phyloP scores from a whole-genome alignment of 2,329 filamentous ascomycete genomes.

The Emericellopsis cladophorae region DNA sequence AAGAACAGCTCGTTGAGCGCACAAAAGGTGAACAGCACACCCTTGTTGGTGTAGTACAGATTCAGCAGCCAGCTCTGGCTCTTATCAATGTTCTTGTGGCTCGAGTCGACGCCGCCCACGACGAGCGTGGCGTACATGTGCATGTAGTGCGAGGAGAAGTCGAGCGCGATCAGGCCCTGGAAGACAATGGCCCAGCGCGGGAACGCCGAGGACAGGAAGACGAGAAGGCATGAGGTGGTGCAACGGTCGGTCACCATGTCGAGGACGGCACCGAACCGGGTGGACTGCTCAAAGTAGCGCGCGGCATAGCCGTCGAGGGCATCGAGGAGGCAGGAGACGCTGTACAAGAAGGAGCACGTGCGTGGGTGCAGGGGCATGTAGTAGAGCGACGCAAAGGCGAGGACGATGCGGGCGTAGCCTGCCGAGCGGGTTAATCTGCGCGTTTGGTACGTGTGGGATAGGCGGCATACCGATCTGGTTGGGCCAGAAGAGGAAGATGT shows the following conservation, averaged over 20 bases:
- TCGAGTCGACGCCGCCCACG: conserved; percentile 67
- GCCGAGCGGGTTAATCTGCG: neutral
- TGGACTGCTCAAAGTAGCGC: conserved; percentile 68
- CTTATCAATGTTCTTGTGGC: conserved; percentile 91
- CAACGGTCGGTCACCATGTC: conserved; percentile 99
- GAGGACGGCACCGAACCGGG: conserved; percentile 87
- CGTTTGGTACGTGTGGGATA: neutral
- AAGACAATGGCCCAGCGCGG: conserved; percentile 90
- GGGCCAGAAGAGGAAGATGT: conserved; percentile 72
- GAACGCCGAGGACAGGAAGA: conserved; percentile 90
- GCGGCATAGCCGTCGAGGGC: conserved; percentile 93
- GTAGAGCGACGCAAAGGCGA: conserved; percentile 84
- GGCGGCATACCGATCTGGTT: conserved; percentile 60
- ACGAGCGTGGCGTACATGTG: conserved; percentile 95
- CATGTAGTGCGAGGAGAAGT: conserved; percentile 94
- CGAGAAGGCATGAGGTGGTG: conserved; percentile 87
- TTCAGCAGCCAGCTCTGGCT: conserved; percentile 82
- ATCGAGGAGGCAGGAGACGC: conserved; percentile 86
- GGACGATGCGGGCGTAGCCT: conserved; percentile 69
- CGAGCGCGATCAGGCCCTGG: conserved; percentile 82
- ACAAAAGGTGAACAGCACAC: conserved; percentile 83
- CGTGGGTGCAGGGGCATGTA: conserved; percentile 99
- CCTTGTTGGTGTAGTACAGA: conserved; percentile 96
- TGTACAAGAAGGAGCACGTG: conserved; percentile 85
- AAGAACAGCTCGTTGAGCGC: conserved; percentile 92